Base-by-base conservation (phyloP, 768 basidiomycete species). In the Termitomyces sp. region DNA sequence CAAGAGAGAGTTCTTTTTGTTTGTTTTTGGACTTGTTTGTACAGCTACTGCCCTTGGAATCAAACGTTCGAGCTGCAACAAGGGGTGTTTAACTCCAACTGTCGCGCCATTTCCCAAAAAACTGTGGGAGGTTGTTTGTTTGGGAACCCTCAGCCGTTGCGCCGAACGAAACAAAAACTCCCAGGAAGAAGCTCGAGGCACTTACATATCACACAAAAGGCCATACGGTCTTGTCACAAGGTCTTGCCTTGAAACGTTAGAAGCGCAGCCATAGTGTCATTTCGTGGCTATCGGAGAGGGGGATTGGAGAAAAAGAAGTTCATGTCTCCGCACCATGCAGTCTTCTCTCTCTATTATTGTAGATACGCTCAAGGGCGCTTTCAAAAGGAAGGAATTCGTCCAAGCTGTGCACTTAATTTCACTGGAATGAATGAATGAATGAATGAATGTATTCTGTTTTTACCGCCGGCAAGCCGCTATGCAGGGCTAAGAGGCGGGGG, bases 101-200 rank as follows among this genome's bases (percentile, higher is more conserved):
- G 22, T 37, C 48, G 20, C 48, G 16, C 27, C 16, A 37, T 24
- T 37, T 16, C 27, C n/a, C 41, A 42, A 18, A 42, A 13, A 9
- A 12, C 20, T 46, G 50, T 59, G 51, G 30, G 58, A 60, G 39
- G 7, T 27, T 27, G 4, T 27, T 27, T 36, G 58, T 31, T 49
- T 53, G 22, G 46, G 50, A 46, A 27, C 27, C n/a, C 24, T 39
- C 45, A 51, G 48, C 41, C 47, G 16, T 27, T 27, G 27, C 27
- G 27, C 27, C 27, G 27, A 27, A 27, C 27, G 27, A 33, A 33
- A n/a, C n/a, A 24, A n/a, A 50, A 22, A 31, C 42, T 63, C 62
- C 20, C 62, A 63, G 57, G 62, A 55, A 62, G 63, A 65, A 62
- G 58, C 49, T 62, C 53, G 51, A 65, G 63, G 61, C 58, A 60